Evolutionary conservation across 2,329 filamentous ascomycete genomes (phyloP).

Genomic region (Colletotrichum navitas): DNA sequence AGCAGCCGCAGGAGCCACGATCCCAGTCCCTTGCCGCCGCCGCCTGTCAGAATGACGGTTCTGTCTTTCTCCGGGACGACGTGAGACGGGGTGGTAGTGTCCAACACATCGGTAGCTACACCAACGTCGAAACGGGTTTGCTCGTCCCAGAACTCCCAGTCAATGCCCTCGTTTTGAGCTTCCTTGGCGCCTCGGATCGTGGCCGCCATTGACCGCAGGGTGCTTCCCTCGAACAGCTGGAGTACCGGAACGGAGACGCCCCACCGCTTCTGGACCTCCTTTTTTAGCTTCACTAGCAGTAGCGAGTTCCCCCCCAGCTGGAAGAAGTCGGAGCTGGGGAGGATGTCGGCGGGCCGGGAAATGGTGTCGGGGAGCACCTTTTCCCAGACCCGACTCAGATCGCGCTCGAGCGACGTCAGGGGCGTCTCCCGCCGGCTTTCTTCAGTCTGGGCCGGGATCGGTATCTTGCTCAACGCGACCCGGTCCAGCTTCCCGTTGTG

Average conservation of each 20-base stretch:
- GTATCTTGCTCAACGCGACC: slow-evolving; percentile 44
- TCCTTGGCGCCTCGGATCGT: slow-evolving; percentile 44
- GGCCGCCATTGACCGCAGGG: slow-evolving; percentile 55
- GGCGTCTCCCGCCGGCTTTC: neutral
- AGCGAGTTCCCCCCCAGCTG: slow-evolving; percentile 57
- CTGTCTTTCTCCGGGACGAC: neutral
- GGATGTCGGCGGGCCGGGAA: slow-evolving; percentile 41
- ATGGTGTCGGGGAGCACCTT: slow-evolving; percentile 45
- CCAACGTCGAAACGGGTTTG: slow-evolving; percentile 42
- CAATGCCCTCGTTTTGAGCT: slow-evolving; percentile 12
- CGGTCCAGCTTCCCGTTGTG: slow-evolving; percentile 51
- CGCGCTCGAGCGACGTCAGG: slow-evolving; percentile 23
- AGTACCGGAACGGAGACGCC: slow-evolving; percentile 49
- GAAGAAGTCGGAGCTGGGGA: slow-evolving; percentile 55
- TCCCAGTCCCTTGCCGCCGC: slow-evolving; percentile 57
- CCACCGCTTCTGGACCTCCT: slow-evolving; percentile 51
- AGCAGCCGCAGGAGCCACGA: slow-evolving; percentile 54
- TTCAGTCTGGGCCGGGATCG: slow-evolving; percentile 41
- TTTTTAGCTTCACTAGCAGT: slow-evolving; percentile 54
- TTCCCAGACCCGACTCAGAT: slow-evolving; percentile 40
- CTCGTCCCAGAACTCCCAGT: slow-evolving; percentile 47
- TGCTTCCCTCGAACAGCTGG: slow-evolving; percentile 54
- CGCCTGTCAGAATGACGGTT: slow-evolving; percentile 49
- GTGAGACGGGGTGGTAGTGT: neutral
- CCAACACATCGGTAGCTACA: neutral